Conservation (phyloP, 192 early-diverging fungal species). For the Pecoramyces ruminantium region DNA sequence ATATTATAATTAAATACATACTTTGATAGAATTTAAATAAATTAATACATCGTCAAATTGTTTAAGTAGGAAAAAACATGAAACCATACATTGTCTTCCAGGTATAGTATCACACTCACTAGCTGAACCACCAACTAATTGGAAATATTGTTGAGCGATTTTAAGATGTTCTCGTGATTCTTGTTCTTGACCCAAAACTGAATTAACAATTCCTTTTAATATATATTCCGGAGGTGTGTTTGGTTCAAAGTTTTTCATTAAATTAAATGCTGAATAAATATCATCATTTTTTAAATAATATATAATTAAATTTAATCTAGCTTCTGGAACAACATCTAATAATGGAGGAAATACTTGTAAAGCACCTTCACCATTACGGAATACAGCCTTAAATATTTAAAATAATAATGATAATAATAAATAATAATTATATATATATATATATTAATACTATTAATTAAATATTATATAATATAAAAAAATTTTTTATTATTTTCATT, state of each 20-base stretch:
- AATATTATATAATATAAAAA: no score
- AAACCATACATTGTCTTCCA: constrained; percentile 43
- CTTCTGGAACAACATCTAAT: constrained; percentile 40
- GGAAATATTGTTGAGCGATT: constrained; percentile 46
- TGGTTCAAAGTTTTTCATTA: constrained; percentile 48
- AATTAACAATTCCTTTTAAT: constrained; percentile 43
- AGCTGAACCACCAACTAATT: constrained; percentile 36
- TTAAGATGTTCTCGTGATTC: constrained; percentile 43
- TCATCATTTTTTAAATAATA: constrained; percentile 38
- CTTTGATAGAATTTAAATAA: constrained; percentile 44
- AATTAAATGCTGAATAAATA: constrained; percentile 30
- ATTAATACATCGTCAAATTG: constrained; percentile 48
- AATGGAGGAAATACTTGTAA: constrained; percentile 33
- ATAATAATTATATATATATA: constrained; percentile 3
- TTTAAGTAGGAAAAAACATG: constrained; percentile 39
- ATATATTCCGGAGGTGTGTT: constrained; percentile 41
- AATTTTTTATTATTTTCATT: no score
- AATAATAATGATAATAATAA: background rate
- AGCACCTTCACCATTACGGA: constrained; percentile 34
- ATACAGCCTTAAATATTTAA: constrained; percentile 18
- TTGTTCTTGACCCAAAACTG: constrained; percentile 36
- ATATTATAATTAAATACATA: no score
- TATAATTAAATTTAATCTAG: constrained; percentile 37
- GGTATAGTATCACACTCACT: constrained; percentile 47
- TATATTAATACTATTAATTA: constrained; percentile 3